Base-by-base conservation (phyloP, 169 alveolate species). In the Eimeria praecox region DNA sequence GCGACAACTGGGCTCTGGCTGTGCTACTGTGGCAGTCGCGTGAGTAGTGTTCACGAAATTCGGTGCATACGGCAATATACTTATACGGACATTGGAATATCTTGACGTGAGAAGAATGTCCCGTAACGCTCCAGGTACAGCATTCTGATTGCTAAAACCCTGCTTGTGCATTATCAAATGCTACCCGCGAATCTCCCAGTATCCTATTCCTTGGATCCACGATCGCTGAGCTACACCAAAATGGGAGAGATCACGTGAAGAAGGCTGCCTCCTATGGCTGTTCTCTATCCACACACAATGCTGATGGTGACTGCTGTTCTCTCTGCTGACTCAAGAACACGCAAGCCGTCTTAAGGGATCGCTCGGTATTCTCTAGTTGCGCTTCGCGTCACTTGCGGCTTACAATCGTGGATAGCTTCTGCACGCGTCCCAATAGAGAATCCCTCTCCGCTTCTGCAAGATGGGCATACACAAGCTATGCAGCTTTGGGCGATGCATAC, bases 401-500 rank as follows among this genome's bases (percentile, higher is more conserved):
- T 49, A 78, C 89, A 46, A 27, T 4, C 27, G 89, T 18, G 40
- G 89, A 78, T 10, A 78, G 64, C 66, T 78, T 78, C 89, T 78
- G 89, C 89, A 78, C 46, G 89, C 89, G 89, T 44, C 69, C 89
- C 66, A 78, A 44, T 33, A 78, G 59, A 42, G 64, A 18, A n/a
- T 78, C 89, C 27, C 89, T 78, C 89, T 78, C 89, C 38, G 89
- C 89, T n/a, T 78, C 89, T 78, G 89, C 89, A 78, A 22, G 42
- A 78, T 44, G 42, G 38, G 33, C 66, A 78, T 49, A 78, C 89
- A 44, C 88, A 62, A 62, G n/a, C 24, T 62, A 62, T 62, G 38
- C 73, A 2, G 0, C 73, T 62, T 2, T 9, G 1, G 73, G 35
- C 18, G 12, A 10, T 27, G 24, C 73, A n/a, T 62, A 62, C 3